Evolutionary conservation across 768 basidiomycete species (phyloP).

Genomic region (Clavulina sp.): DNA sequence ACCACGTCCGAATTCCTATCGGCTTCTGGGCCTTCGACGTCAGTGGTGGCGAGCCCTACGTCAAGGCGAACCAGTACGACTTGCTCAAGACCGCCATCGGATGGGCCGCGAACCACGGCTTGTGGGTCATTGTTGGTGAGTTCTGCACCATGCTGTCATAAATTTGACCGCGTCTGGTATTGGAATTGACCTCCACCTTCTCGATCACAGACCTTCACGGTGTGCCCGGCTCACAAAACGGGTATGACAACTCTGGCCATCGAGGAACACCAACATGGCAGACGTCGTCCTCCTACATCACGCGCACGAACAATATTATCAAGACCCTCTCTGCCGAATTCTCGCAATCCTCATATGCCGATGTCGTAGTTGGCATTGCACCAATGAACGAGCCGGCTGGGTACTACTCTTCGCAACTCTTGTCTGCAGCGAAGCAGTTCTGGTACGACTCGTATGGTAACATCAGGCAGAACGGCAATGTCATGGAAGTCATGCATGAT

Average conservation of each 20-base stretch:
- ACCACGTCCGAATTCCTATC: slow-evolving; percentile 37
- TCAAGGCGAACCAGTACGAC: slow-evolving; percentile 12
- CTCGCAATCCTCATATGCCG: slow-evolving; percentile 23
- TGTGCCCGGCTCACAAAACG: slow-evolving; percentile 61
- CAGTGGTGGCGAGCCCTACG: slow-evolving; percentile 56
- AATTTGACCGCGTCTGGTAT: too few relatives aligned
- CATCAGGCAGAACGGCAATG: slow-evolving; percentile 41
- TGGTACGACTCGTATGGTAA: slow-evolving; percentile 46
- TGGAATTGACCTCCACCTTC: too few relatives aligned
- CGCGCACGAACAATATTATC: slow-evolving; percentile 49
- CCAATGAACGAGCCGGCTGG: slow-evolving; percentile 70
- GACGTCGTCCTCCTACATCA: slow-evolving; percentile 41
- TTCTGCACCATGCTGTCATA: too few relatives aligned
- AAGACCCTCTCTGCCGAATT: slow-evolving; percentile 38
- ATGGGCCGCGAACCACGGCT: slow-evolving; percentile 50
- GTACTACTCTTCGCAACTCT: slow-evolving; percentile 28
- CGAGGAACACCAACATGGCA: slow-evolving; percentile 44
- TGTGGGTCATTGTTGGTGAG: slow-evolving; percentile 70
- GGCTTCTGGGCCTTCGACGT: slow-evolving; percentile 87
- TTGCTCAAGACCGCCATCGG: slow-evolving; percentile 21
- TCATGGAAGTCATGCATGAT: slow-evolving; percentile 52
- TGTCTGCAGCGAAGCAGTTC: slow-evolving; percentile 33
- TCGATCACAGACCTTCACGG: slow-evolving; percentile 80
- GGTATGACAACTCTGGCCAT: slow-evolving; percentile 72
- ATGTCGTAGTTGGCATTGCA: slow-evolving; percentile 49